phyloP scores from a whole-genome alignment of 345 rosid species.

The Eucalyptus curtisii region DNA sequence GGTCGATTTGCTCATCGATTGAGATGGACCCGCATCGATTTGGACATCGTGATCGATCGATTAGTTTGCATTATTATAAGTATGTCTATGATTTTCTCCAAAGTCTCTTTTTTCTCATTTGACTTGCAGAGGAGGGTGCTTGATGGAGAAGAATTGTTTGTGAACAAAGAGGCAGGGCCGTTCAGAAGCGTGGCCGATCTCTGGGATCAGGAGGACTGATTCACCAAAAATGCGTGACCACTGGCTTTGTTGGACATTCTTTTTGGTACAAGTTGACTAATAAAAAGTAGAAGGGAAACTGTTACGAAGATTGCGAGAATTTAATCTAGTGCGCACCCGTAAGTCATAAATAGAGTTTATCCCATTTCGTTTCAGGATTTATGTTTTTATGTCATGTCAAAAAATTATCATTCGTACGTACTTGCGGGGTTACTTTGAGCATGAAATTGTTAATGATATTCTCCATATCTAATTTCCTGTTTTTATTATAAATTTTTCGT shows the following conservation, averaged over 20 bases:
- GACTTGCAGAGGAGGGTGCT: constrained; percentile 26
- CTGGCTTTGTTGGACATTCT: neutral
- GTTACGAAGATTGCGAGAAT: neutral
- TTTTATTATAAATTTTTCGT: no score
- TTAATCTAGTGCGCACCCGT: rapidly evolving
- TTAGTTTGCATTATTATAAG: rapidly evolving
- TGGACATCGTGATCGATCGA: neutral
- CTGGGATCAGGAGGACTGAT: constrained; percentile 47
- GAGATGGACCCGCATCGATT: neutral
- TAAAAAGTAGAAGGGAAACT: neutral
- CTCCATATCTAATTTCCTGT: rapidly evolving
- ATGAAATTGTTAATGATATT: neutral
- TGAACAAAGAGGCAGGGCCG: constrained; percentile 25
- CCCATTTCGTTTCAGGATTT: neutral
- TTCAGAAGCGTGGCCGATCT: constrained; percentile 35
- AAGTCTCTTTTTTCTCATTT: neutral
- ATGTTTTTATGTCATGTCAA: neutral
- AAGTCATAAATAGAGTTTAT: neutral
- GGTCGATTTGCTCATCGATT: no score
- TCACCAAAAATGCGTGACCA: neutral
- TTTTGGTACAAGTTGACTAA: neutral
- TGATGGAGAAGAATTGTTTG: constrained; percentile 32
- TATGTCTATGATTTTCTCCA: neutral
- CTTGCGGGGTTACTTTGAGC: rapidly evolving
- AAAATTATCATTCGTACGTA: neutral